Evolutionary conservation across 371 early-diverging fungal species (phyloP).

Genomic region (Mucor piriformis): DNA sequence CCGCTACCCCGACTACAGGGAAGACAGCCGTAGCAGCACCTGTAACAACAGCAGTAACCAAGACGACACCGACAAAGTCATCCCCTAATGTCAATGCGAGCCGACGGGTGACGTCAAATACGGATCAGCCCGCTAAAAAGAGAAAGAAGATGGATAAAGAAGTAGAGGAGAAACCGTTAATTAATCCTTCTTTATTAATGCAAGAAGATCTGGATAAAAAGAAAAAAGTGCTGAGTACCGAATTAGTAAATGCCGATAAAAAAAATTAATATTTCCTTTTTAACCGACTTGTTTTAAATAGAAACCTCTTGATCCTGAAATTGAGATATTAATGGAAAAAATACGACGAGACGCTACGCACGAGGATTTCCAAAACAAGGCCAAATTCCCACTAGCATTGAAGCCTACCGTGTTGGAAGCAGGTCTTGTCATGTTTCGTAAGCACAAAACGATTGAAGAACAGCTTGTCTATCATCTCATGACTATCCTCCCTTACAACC

Average conservation of each 20-base stretch:
- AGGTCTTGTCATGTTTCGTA: conserved; percentile 43
- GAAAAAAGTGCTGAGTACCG: background rate
- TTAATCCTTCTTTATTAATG: background rate
- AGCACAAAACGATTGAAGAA: conserved; percentile 42
- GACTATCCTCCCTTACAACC: conserved; percentile 55
- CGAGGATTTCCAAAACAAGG: conserved; percentile 46
- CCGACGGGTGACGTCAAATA: background rate
- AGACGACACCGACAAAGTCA: background rate
- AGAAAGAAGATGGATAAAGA: conserved; percentile 3
- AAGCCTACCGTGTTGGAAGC: conserved; percentile 49
- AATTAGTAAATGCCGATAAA: conserved; percentile 16
- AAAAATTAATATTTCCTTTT: background rate
- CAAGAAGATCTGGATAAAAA: background rate
- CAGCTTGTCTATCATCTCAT: conserved; percentile 50
- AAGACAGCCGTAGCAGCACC: background rate
- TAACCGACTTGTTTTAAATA: conserved; percentile 8
- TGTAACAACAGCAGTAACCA: background rate
- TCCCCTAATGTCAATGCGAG: background rate
- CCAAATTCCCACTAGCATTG: conserved; percentile 49
- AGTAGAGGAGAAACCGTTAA: background rate
- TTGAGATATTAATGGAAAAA: conserved; percentile 31
- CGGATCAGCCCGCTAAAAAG: conserved; percentile 12
- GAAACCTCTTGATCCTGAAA: conserved; percentile 36
- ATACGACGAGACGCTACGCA: conserved; percentile 27
- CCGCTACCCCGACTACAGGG: background rate